A percentile compares a stretch with the other conserved stretches of the same genome.
Conservation (phyloP, 305 asterid genomes). For the Rubia balearica region DNA sequence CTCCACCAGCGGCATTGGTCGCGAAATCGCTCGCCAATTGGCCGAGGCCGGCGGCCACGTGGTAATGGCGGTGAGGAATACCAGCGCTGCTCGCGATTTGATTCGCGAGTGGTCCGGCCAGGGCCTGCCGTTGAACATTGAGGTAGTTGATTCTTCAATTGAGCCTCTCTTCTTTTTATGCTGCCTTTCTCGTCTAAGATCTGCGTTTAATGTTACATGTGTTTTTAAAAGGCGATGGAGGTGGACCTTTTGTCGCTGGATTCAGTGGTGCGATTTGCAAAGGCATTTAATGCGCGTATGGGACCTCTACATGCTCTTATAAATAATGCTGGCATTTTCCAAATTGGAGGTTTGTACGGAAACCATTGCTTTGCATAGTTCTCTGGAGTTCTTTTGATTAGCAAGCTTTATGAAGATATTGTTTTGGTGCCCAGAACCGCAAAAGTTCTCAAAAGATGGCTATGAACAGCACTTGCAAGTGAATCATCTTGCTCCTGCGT, state of each 20-base stretch:
- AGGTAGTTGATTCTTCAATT: conserved; percentile 36
- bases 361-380: not conserved
- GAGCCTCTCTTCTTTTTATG: not conserved
- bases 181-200: not conserved
- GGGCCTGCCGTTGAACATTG: conserved; percentile 86
- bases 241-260: conserved; percentile 85
- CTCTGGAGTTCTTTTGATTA: not conserved
- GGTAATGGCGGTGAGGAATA: conserved; percentile 35
- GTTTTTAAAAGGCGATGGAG: conserved; percentile 57
- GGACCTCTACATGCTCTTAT: conserved; percentile 72
- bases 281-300: conserved; percentile 76
- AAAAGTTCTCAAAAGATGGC: conserved; percentile 75
- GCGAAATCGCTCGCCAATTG: conserved; percentile 41
- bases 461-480: conserved; percentile 94
- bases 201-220: not conserved
- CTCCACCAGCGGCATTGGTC: conserved; percentile 93
- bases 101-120: conserved; percentile 54
- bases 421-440: conserved; percentile 54
- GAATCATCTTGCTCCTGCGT: conserved; percentile 94
- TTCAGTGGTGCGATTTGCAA: conserved; percentile 76
- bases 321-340: conserved; percentile 88
- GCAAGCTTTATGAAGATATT: not conserved
- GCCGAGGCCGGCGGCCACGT: conserved; percentile 30
- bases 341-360: conserved; percentile 68
- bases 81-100: conserved; percentile 21